These are phyloP conservation scores for Cercospora sesami DNA, from an alignment of 2,329 filamentous ascomycete genomes.

Conservation along the genomic window DNA sequence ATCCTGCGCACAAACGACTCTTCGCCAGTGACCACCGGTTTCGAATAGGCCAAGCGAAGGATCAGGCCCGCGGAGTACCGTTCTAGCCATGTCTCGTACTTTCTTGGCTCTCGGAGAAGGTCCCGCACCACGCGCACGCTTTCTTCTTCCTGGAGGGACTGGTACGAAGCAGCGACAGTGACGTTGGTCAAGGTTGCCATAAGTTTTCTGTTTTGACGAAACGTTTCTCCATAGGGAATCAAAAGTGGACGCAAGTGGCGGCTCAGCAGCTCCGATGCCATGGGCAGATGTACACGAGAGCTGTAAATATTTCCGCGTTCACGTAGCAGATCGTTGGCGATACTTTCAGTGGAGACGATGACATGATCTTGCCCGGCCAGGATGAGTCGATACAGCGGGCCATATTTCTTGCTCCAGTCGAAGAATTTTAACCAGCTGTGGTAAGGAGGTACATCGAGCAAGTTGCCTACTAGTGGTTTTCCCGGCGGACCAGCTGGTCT, in stretches of 20 bases:
- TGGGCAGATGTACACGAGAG: conserved; percentile 40
- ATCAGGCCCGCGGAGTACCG: conserved; percentile 47
- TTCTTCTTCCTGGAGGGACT: conserved; percentile 32
- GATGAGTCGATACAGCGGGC: conserved; percentile 48
- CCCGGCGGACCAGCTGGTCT: conserved; percentile 22
- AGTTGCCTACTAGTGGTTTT: conserved; percentile 39
- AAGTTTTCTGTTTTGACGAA: conserved; percentile 39
- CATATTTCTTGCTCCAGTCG: conserved; percentile 40
- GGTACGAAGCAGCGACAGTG: conserved; percentile 36
- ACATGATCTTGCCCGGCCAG: conserved; percentile 45
- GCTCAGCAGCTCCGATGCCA: conserved; percentile 40
- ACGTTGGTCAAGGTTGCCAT: conserved; percentile 40
- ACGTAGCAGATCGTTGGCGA: conserved; percentile 47
- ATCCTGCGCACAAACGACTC: conserved; percentile 39
- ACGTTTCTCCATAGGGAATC: conserved; percentile 26
- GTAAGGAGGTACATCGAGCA: conserved; percentile 39
- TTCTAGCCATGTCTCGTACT: conserved; percentile 45
- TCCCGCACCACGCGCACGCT: conserved; percentile 1
- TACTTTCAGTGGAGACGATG: conserved; percentile 44
- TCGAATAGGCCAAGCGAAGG: conserved; percentile 45
- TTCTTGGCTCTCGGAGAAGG: conserved; percentile 29
- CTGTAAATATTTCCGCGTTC: conserved; percentile 45
- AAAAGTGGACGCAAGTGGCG: conserved; percentile 19
- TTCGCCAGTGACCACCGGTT: conserved; percentile 38
- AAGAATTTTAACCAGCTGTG: conserved; percentile 48